Base-by-base conservation (phyloP, 345 rosid genomes). In the Microcos paniculata region DNA sequence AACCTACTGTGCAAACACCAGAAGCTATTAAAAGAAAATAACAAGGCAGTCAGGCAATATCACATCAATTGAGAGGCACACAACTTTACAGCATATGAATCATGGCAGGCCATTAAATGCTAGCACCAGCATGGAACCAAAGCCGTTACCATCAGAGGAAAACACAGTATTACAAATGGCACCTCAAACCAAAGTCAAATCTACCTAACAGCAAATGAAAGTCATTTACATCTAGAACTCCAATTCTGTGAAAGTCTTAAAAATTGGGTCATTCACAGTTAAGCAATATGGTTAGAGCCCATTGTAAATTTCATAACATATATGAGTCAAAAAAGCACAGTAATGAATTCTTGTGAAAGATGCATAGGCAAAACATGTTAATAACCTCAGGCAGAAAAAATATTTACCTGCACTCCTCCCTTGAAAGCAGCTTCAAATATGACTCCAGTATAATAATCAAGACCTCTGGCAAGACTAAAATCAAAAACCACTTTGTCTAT, bases 401-500 rank as follows among this genome's bases (percentile, higher is more conserved):
- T 12, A 46, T 33, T 81, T 83, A 96, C 99, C 94, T 92, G 94
- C 26, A 86, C 92, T 35, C 87, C 88, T 73, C 97, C 97, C 77
- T 78, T 86, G 62, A 94, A 91, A 75, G 90, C 94, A 65, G 97
- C 96, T 87, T 96, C 99, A 79, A 82, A 96, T 76, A 96, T 92
- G 62, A 96, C 92, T 9, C 99, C 99, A 0, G 99, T 93, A 77
- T 96, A 96, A 86, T 96, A 96, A 85, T 93, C 99, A 71, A 96
- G 99, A 62, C 99, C 99, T 82, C 99, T 89, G 59, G 98, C 99
- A 70, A 96, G 93, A 80, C 99, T 96, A 78, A 96, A 86, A 81
- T 96, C 99, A 82, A 96, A 96, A 75, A 92, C 91, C 74, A 96
- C 88, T 82, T 84, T 93, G 79, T 88, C 76, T 71, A 84, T 87